phyloP scores from a whole-genome alignment of 2,329 filamentous ascomycete species.

The Ceratocystis smalleyi region DNA sequence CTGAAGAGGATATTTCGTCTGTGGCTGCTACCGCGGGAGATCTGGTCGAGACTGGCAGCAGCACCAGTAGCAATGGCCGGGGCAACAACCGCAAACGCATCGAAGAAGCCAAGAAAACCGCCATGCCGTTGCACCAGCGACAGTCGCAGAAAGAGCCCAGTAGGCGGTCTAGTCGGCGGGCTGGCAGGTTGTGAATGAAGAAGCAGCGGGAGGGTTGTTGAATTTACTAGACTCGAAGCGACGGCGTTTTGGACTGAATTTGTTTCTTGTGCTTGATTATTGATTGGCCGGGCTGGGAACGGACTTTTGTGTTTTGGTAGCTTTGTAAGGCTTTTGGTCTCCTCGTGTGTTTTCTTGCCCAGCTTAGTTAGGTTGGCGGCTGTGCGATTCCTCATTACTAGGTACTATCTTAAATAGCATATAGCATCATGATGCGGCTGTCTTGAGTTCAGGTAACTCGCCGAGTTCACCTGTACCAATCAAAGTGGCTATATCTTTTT shows the following conservation, averaged over 20 bases:
- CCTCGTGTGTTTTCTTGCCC: not conserved
- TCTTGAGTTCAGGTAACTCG: not conserved
- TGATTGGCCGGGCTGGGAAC: not conserved
- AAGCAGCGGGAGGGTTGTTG: not conserved
- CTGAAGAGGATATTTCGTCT: conserved; percentile 6
- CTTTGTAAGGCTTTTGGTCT: not conserved
- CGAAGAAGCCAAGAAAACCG: conserved; percentile 17
- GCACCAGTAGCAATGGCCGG: not conserved
- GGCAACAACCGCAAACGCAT: conserved; percentile 11
- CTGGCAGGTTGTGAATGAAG: not conserved
- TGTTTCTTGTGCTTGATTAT: not conserved
- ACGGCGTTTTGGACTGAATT: conserved; percentile 2
- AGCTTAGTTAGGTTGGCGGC: not conserved
- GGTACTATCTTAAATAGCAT: not conserved
- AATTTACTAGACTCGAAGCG: not conserved
- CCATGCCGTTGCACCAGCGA: conserved; percentile 14
- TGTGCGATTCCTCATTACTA: not conserved
- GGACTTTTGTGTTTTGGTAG: not conserved
- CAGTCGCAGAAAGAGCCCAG: conserved; percentile 12
- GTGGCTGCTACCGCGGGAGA: not conserved
- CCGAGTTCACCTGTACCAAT: not conserved
- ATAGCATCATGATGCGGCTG: not conserved
- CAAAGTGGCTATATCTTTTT: not conserved
- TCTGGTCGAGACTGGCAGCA: conserved; percentile 11
- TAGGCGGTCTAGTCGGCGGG: conserved; percentile 7